Conservation (phyloP, 2,329 filamentous ascomycete genomes). For the Neonectria faginata region DNA sequence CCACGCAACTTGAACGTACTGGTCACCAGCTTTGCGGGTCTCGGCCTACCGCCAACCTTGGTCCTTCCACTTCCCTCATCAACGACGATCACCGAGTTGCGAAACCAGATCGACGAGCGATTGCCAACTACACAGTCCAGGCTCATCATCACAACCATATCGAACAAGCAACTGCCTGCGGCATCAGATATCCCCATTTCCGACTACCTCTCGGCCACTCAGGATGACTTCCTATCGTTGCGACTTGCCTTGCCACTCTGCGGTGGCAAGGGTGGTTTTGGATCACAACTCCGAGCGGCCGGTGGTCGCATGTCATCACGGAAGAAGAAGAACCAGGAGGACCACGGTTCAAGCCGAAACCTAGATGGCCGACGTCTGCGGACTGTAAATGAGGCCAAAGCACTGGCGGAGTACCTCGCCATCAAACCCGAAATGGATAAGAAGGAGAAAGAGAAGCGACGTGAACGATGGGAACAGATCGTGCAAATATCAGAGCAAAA, state of each 20-base stretch:
- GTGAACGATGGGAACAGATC: slow-evolving; percentile 88
- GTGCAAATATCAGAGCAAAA: slow-evolving; percentile 85
- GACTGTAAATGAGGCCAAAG: slow-evolving; percentile 95
- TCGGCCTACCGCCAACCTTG: slow-evolving; percentile 85
- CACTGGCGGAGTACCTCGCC: slow-evolving; percentile 91
- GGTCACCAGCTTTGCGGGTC: slow-evolving; percentile 84
- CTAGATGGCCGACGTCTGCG: slow-evolving; percentile 89
- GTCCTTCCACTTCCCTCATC: slow-evolving; percentile 77
- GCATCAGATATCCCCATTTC: slow-evolving; percentile 68
- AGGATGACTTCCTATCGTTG: slow-evolving; percentile 82
- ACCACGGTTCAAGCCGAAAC: slow-evolving; percentile 92
- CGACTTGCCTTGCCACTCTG: slow-evolving; percentile 83
- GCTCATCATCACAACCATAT: slow-evolving; percentile 84
- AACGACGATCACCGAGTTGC: slow-evolving; percentile 75
- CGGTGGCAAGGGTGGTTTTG: slow-evolving; percentile 97
- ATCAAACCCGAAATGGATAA: slow-evolving; percentile 98
- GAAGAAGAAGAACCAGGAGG: slow-evolving; percentile 87
- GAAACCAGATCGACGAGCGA: slow-evolving; percentile 69
- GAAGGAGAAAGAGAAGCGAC: slow-evolving; percentile 88
- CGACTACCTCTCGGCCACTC: slow-evolving; percentile 65
- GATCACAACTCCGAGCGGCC: slow-evolving; percentile 94
- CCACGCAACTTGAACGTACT: slow-evolving; percentile 79
- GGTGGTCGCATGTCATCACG: slow-evolving; percentile 98
- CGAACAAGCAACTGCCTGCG: slow-evolving; percentile 75
- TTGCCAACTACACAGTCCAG: slow-evolving; percentile 68